Conservation (phyloP, 441 rosid genomes). For the Cnidoscolus chayamansa region DNA sequence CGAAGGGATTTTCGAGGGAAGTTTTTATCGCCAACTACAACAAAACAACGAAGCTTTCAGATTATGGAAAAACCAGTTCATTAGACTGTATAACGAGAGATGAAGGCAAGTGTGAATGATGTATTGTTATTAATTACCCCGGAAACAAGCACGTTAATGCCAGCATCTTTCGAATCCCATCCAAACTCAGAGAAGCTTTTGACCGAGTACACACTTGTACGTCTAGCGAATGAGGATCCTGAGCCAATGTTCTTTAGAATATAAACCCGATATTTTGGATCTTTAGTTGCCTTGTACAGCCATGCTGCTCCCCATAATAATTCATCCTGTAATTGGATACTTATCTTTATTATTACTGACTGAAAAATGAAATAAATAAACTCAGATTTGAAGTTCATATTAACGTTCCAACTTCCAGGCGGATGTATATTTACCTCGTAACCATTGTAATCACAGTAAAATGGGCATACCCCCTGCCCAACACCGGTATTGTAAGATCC, state of each 20-base stretch:
- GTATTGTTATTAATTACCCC: conserved; percentile 34
- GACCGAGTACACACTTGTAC: conserved; percentile 31
- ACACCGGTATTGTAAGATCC: conserved; percentile 74
- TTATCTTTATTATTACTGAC: not conserved
- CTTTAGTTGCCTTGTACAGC: conserved; percentile 65
- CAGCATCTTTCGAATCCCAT: conserved; percentile 75
- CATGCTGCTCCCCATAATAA: conserved; percentile 78
- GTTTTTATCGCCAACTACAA: conserved; percentile 55
- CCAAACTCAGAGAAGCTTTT: conserved; percentile 52
- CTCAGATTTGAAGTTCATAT: not conserved
- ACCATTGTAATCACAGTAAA: conserved; percentile 73
- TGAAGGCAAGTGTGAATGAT: not conserved
- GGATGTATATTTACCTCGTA: conserved; percentile 42
- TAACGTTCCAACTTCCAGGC: no score
- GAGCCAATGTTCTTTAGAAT: conserved; percentile 42
- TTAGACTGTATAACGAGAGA: not conserved
- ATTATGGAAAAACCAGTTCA: not conserved
- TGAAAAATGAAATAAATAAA: not conserved
- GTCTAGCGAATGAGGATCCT: conserved; percentile 44
- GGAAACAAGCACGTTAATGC: conserved; percentile 66
- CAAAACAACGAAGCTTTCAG: not conserved
- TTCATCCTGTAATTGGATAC: conserved; percentile 46
- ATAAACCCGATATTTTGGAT: conserved; percentile 48
- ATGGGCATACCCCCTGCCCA: conserved; percentile 64
- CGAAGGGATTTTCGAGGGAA: conserved; percentile 2